phyloP scores from a whole-genome alignment of 2,329 filamentous ascomycete species.

The Chrysosporium keratinophilum region DNA sequence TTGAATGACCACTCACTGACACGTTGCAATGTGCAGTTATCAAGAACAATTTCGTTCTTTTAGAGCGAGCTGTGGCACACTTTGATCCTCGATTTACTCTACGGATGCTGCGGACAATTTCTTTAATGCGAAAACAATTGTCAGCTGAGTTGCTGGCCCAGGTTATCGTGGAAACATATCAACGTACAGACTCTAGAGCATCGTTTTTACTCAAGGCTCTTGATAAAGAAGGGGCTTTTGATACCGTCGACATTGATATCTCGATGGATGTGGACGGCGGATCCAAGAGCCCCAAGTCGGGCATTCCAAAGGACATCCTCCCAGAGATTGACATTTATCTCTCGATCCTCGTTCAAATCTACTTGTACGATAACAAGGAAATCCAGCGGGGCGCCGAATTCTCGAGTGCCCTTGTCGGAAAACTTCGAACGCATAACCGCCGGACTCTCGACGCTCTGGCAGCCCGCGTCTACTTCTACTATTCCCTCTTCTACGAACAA shows the following conservation, averaged over 20 bases:
- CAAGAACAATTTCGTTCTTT: constrained; percentile 80
- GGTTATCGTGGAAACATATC: constrained; percentile 71
- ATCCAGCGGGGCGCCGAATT: constrained; percentile 72
- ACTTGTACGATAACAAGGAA: constrained; percentile 76
- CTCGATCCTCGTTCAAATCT: constrained; percentile 74
- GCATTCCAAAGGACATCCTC: constrained; percentile 59
- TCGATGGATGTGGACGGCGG: constrained; percentile 68
- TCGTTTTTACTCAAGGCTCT: constrained; percentile 61
- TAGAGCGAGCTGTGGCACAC: constrained; percentile 82
- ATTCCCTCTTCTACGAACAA: constrained; percentile 88
- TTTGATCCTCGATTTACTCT: constrained; percentile 95
- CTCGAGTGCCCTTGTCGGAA: constrained; percentile 71
- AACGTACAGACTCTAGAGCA: constrained; percentile 55
- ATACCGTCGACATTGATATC: constrained; percentile 47
- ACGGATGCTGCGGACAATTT: constrained; percentile 86
- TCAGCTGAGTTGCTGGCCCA: constrained; percentile 70
- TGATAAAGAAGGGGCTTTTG: constrained; percentile 54
- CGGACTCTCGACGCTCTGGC: constrained; percentile 88
- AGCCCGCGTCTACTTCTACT: constrained; percentile 97
- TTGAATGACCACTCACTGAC: neutral
- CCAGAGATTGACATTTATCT: constrained; percentile 85
- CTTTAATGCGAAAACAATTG: constrained; percentile 84
- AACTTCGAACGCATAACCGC: constrained; percentile 80
- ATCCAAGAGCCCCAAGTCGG: constrained; percentile 53
- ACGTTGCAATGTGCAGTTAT: constrained; percentile 54